Percentiles rank a stretch among this genome's conserved stretches.
These are phyloP conservation scores for Cryptococcus floricola DNA, from an alignment of 1,284 basidiomycete species.

Conservation along the genomic window DNA sequence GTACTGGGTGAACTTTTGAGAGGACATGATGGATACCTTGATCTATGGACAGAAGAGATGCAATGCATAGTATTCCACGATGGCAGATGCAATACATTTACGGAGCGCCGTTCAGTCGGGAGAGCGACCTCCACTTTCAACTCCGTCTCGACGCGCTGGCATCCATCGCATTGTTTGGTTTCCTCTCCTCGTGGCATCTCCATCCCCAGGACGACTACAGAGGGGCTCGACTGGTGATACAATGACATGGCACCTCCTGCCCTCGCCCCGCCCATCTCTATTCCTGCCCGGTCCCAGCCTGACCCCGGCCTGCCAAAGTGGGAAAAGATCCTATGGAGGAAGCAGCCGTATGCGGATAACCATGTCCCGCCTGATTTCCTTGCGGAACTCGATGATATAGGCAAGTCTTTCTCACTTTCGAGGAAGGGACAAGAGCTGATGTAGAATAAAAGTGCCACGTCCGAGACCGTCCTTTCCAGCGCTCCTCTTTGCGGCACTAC, in stretches of 20 bases:
- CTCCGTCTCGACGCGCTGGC: background rate
- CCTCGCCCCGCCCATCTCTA: constrained; percentile 1
- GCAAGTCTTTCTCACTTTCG: constrained; percentile 53
- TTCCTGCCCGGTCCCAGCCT: background rate
- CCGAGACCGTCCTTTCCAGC: constrained; percentile 58
- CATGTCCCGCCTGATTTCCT: constrained; percentile 76
- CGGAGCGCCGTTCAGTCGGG: background rate
- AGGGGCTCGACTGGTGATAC: background rate
- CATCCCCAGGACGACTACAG: too few species aligned
- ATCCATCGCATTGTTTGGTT: background rate
- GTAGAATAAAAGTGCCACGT: constrained; percentile 21
- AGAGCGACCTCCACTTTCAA: background rate
- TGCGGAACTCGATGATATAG: constrained; percentile 68
- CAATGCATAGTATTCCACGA: background rate
- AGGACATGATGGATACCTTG: background rate
- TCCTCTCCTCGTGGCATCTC: background rate
- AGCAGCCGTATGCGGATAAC: constrained; percentile 74
- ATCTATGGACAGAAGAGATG: background rate
- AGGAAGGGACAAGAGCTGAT: background rate
- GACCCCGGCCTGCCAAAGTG: constrained; percentile 49
- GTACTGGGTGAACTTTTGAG: constrained; percentile 12
- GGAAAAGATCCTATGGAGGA: constrained; percentile 82
- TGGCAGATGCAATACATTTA: background rate
- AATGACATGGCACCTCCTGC: constrained; percentile 9
- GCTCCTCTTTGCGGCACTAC: constrained; percentile 66